Percentiles rank a stretch among this genome's conserved stretches.
Evolutionary conservation across 352 stramenopile genomes (phyloP).

Genomic region (Phytopythium montanum): DNA sequence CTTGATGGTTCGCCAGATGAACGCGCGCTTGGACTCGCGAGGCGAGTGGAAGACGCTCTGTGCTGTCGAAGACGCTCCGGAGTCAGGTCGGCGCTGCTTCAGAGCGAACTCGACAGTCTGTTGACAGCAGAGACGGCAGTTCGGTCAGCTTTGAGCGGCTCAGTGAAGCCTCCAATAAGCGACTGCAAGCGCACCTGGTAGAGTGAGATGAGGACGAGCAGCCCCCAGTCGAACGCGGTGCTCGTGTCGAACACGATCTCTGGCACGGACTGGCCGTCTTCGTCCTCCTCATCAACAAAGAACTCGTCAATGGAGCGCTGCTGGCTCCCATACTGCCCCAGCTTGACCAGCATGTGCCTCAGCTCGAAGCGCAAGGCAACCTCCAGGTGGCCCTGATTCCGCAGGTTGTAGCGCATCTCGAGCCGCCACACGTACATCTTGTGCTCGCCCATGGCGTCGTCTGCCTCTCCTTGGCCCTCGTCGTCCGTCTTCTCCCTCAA

Average conservation of each 20-base stretch:
- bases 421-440: conserved; percentile 58
- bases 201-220: conserved; percentile 31
- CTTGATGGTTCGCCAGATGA: conserved; percentile 11
- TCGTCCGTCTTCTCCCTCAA: conserved; percentile 23
- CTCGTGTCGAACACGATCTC: conserved; percentile 42
- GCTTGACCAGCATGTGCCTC: conserved; percentile 20
- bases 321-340: neutral
- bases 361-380: conserved; percentile 58
- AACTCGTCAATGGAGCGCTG: neutral
- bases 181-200: conserved; percentile 37
- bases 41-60: neutral
- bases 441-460: neutral
- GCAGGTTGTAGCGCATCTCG: conserved; percentile 60
- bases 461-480: neutral
- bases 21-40: conserved; percentile 13
- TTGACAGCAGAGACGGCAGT: neutral
- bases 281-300: conserved; percentile 8
- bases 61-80: too few species aligned
- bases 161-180: neutral
- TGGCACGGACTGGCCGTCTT: conserved; percentile 21
- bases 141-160: neutral
- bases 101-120: conserved; percentile 42
- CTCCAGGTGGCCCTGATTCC: conserved; percentile 68
- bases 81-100: conserved; percentile 21
- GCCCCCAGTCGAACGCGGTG: conserved; percentile 38